phyloP scores from a whole-genome alignment of 2,329 filamentous ascomycete species.

The Chrysoporthe cubensis region DNA sequence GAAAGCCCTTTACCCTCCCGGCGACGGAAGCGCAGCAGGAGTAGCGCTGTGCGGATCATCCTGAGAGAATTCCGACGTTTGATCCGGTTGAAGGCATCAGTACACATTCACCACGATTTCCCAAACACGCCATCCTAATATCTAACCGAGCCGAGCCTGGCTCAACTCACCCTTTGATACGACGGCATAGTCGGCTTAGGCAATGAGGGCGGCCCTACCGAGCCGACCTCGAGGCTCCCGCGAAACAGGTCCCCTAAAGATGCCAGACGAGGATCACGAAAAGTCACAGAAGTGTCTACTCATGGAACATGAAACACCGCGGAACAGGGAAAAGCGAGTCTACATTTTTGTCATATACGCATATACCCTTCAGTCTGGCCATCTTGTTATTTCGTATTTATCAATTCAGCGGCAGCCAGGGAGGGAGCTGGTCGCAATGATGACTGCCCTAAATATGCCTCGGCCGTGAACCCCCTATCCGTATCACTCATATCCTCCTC shows the following conservation, averaged over 20 bases:
- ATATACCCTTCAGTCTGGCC: constrained; percentile 7
- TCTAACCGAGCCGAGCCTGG: neutral
- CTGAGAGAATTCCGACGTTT: neutral
- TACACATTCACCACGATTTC: neutral
- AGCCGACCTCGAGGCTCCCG: neutral
- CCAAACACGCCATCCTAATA: neutral
- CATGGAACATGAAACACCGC: neutral
- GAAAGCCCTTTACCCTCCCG: neutral
- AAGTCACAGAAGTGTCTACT: neutral
- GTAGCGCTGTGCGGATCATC: neutral
- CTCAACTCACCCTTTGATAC: neutral
- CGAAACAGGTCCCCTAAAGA: neutral
- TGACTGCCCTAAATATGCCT: neutral
- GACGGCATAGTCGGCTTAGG: neutral
- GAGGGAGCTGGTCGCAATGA: neutral
- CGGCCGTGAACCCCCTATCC: neutral
- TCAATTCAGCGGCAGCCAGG: neutral
- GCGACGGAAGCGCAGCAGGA: neutral
- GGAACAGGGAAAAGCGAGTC: neutral
- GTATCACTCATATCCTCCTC: neutral
- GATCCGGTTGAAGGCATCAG: neutral
- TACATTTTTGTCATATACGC: constrained; percentile 12
- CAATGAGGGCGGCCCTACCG: neutral
- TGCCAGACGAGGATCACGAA: neutral
- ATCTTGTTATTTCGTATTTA: neutral